phyloP scores from a whole-genome alignment of 345 rosid genomes.

The Moricandia moricandioides region DNA sequence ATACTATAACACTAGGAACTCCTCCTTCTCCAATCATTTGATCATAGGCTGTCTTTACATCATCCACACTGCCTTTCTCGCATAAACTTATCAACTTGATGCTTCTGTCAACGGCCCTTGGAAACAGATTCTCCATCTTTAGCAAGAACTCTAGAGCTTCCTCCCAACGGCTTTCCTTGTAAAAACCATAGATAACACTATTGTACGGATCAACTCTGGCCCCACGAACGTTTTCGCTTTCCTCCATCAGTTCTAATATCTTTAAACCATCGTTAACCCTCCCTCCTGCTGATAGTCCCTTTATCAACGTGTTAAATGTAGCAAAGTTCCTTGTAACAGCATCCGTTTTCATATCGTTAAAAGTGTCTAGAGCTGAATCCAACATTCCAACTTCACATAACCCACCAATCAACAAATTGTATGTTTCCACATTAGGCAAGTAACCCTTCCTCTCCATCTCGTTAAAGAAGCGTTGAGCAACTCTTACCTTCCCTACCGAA shows the following conservation, averaged over 20 bases:
- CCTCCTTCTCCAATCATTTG: slow-evolving; percentile 57
- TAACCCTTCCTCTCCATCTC: slow-evolving; percentile 84
- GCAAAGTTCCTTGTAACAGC: slow-evolving; percentile 66
- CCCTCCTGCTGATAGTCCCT: slow-evolving; percentile 55
- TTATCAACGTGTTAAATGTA: slow-evolving; percentile 56
- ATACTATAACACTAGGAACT: slow-evolving; percentile 49
- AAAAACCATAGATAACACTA: slow-evolving; percentile 64
- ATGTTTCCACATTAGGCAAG: slow-evolving; percentile 71
- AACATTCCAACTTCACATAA: slow-evolving; percentile 56
- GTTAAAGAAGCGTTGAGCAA: slow-evolving; percentile 51
- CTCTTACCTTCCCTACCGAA: slow-evolving; percentile 54
- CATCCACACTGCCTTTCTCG: slow-evolving; percentile 44
- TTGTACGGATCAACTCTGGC: slow-evolving; percentile 58
- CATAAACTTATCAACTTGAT: slow-evolving; percentile 55
- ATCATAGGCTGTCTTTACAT: slow-evolving; percentile 50
- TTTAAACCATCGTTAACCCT: slow-evolving; percentile 54
- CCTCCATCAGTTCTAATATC: slow-evolving; percentile 76
- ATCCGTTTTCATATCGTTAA: slow-evolving; percentile 72
- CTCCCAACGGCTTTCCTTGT: slow-evolving; percentile 48
- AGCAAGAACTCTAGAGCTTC: slow-evolving; percentile 62
- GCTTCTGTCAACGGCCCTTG: slow-evolving; percentile 64
- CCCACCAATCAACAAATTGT: slow-evolving; percentile 62
- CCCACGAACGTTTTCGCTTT: slow-evolving; percentile 37
- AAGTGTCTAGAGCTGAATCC: slow-evolving; percentile 61
- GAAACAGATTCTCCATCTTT: slow-evolving; percentile 64